Evolutionary conservation across 805 yeast species (phyloP).

Genomic region (Yarrowia osloensis): DNA sequence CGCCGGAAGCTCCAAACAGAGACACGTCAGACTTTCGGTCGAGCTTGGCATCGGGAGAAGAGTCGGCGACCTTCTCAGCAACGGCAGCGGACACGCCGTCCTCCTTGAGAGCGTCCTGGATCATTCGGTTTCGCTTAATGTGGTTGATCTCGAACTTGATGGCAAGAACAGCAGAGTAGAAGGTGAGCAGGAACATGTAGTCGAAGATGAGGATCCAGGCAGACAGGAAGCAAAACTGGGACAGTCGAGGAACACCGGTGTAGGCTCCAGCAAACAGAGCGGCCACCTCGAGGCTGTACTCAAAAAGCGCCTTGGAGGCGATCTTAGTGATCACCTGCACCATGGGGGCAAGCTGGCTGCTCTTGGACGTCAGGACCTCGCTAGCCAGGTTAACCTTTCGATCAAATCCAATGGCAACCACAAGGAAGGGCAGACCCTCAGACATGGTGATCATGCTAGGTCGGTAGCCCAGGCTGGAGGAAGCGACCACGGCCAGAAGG

Average conservation of each 20-base stretch:
- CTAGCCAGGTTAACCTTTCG: conserved; percentile 72
- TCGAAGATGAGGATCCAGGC: conserved; percentile 72
- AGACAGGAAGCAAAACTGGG: conserved; percentile 76
- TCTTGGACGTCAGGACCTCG: conserved; percentile 43
- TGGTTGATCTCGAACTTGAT: conserved; percentile 85
- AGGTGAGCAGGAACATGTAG: conserved; percentile 70
- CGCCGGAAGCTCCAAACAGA: conserved; percentile 26
- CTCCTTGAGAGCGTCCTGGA: conserved; percentile 82
- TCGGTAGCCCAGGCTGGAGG: conserved; percentile 56
- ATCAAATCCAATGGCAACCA: conserved; percentile 88
- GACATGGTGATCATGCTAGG: conserved; percentile 74
- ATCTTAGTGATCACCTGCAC: conserved; percentile 43
- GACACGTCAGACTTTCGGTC: conserved; percentile 18
- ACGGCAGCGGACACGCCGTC: conserved; percentile 80
- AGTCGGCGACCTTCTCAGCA: conserved; percentile 67
- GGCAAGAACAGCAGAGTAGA: conserved; percentile 79
- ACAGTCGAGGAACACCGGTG: conserved; percentile 68
- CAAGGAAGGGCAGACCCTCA: conserved; percentile 92
- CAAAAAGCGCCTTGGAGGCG: conserved; percentile 62
- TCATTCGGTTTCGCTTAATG: conserved; percentile 76
- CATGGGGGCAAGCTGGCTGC: conserved; percentile 43
- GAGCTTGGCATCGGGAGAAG: conserved; percentile 32
- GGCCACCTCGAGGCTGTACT: conserved; percentile 68
- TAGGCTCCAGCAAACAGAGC: conserved; percentile 61
- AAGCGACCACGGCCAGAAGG: conserved; percentile 69